Conservation (phyloP, 306 rosid species). For the Fragaria vesca region DNA sequence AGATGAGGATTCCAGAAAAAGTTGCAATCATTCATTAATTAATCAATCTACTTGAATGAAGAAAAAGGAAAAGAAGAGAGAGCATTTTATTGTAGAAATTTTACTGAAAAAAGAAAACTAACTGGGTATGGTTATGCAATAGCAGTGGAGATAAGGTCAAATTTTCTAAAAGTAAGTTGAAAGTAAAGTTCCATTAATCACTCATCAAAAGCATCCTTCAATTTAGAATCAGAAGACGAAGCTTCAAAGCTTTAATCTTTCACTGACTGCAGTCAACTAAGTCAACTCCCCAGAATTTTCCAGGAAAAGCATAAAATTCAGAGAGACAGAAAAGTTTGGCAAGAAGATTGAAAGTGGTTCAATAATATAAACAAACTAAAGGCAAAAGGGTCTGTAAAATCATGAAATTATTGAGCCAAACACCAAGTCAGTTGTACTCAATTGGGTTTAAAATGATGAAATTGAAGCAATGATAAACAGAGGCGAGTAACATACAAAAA, state of each 20-base stretch:
- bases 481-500: neutral
- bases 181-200: neutral
- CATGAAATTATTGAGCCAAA: neutral
- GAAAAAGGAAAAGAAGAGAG: neutral
- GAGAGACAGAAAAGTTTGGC: neutral
- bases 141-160: constrained; percentile 10
- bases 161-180: constrained; percentile 5
- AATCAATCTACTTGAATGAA: neutral
- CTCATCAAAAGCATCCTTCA: neutral
- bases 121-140: neutral
- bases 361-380: neutral
- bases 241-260: constrained; percentile 24
- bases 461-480: neutral
- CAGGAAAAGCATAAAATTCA: constrained; percentile 14
- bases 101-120: constrained; percentile 4
- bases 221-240: neutral
- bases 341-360: constrained; percentile 5
- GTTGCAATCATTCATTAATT: neutral
- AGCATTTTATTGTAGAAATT: constrained; percentile 10
- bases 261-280: constrained; percentile 23
- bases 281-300: constrained; percentile 40
- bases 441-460: neutral
- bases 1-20: constrained; percentile 3
- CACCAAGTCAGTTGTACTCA: neutral
- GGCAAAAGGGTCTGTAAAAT: neutral